Base-by-base conservation (phyloP, 345 rosid species). In the Citrus maxima region DNA sequence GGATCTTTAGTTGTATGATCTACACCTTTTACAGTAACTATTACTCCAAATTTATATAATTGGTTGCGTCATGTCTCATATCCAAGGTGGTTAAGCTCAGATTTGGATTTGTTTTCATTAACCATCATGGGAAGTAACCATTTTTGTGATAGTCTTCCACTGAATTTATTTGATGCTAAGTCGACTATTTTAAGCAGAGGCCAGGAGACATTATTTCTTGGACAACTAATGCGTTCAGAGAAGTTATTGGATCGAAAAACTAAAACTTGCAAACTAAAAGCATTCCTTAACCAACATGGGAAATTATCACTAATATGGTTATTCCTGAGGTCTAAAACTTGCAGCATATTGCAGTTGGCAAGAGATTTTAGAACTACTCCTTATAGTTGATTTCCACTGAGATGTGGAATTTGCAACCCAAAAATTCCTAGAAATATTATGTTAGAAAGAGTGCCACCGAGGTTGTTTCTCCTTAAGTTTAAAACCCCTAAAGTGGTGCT, bases 121-220 rank as follows among this genome's bases (percentile, higher is more conserved):
- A 8, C 79, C 83, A 14, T 76, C 86, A 90, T 90, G 7, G 72
- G 73, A 9, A 0, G 9, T 10, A 89, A 59, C 69, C 35, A 37
- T 9, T 13, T 38, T 0, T 3, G 13, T 42, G 13, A 42, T 42
- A 10, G 49, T 0, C 49, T 42, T 42, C 49, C 14, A 10, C 49
- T 10, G 49, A 42, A 42, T 2, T 42, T 42, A 10, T 10, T 42
- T 3, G 49, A 42, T 0, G 13, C 14, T 42, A 84, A 27, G 84
- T 87, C 84, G 0, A 88, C 25, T 30, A 87, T 87, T 69, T 89
- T 90, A 79, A 83, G 85, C 76, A 0, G 67, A 0, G 80, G 54
- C 88, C 80, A 85, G 10, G 40, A 12, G 2, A 0, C 40, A 16
- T 21, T 8, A 28, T 2, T 30, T 10, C 21, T 6, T 2, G 9